Evolutionary conservation across 2,329 filamentous ascomycete species (phyloP).

Genomic region (Cladobotryum mycophilum): DNA sequence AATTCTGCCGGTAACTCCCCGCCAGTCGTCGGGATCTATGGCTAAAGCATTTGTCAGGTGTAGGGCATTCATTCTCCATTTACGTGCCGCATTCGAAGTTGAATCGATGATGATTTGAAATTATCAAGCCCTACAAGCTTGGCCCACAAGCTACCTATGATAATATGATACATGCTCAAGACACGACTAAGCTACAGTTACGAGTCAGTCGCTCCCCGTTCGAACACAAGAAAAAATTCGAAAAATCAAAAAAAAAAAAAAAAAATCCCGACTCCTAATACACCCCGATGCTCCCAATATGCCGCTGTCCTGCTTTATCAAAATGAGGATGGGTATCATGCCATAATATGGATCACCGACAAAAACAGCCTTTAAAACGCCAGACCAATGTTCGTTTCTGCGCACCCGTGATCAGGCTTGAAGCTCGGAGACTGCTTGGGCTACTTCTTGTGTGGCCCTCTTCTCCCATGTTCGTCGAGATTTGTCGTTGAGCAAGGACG

Average conservation of each 20-base stretch:
- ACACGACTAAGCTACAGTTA: slow-evolving; percentile 2
- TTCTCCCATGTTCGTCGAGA: slow-evolving; percentile 66
- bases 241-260: slow-evolving; percentile 10
- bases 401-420: slow-evolving; percentile 32
- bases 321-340: slow-evolving; percentile 11
- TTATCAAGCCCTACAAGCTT: slow-evolving; percentile 9
- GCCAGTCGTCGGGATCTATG: slow-evolving; percentile 8
- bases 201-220: slow-evolving; percentile 5
- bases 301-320: neutral
- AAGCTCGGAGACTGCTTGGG: slow-evolving; percentile 60
- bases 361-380: slow-evolving; percentile 4
- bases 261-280: slow-evolving; percentile 12
- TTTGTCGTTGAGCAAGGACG: slow-evolving; percentile 55
- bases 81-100: neutral
- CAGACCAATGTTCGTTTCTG: neutral
- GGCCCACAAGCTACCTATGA: slow-evolving; percentile 9
- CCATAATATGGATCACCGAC: slow-evolving; percentile 13
- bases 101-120: slow-evolving; percentile 2
- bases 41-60: slow-evolving; percentile 14
- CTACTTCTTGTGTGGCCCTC: slow-evolving; percentile 72
- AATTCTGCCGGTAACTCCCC: slow-evolving; percentile 13
- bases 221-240: slow-evolving; percentile 8
- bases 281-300: slow-evolving; percentile 11
- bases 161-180: slow-evolving; percentile 12
- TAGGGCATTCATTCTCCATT: neutral